These are phyloP conservation scores for Pterocarpus macrocarpus DNA, from an alignment of 306 rosid genomes.

Conservation along the genomic window DNA sequence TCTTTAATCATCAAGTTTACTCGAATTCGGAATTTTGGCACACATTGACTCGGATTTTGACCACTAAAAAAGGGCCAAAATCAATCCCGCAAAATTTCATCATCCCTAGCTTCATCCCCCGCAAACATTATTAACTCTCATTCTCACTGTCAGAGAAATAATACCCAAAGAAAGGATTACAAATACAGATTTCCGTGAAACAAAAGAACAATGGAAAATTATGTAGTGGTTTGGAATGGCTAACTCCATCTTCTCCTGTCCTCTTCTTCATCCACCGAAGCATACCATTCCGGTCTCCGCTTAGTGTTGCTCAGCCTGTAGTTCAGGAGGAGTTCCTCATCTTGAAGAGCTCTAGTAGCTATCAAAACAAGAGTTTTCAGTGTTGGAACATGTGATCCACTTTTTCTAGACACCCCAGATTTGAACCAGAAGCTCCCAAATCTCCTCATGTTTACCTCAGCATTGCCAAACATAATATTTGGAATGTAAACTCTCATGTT, in stretches of 20 bases:
- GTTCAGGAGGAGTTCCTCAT: slow-evolving; percentile 87
- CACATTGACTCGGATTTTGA: slow-evolving; percentile 10
- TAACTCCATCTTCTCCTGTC: slow-evolving; percentile 93
- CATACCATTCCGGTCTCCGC: slow-evolving; percentile 81
- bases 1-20: not conserved
- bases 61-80: slow-evolving; percentile 30
- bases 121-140: not conserved
- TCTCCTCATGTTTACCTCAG: slow-evolving; percentile 78
- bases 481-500: slow-evolving; percentile 82
- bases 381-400: slow-evolving; percentile 60
- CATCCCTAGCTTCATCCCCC: slow-evolving; percentile 7
- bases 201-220: slow-evolving; percentile 4
- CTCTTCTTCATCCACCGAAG: slow-evolving; percentile 90
- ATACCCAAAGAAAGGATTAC: slow-evolving; percentile 12
- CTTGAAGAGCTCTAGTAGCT: slow-evolving; percentile 74
- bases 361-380: slow-evolving; percentile 78
- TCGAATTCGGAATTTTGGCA: not conserved
- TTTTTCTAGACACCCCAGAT: slow-evolving; percentile 60
- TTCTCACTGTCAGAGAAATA: slow-evolving; percentile 11
- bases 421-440: slow-evolving; percentile 92
- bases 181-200: slow-evolving; percentile 33
- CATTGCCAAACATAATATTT: slow-evolving; percentile 71
- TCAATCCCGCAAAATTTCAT: slow-evolving; percentile 8
- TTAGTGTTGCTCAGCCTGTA: slow-evolving; percentile 89
- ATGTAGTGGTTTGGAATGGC: slow-evolving; percentile 11